Percentiles rank a stretch among this genome's conserved stretches.
These are phyloP conservation scores for Drechmeria coniospora DNA, from an alignment of 2,329 filamentous ascomycete genomes.

Conservation along the genomic window DNA sequence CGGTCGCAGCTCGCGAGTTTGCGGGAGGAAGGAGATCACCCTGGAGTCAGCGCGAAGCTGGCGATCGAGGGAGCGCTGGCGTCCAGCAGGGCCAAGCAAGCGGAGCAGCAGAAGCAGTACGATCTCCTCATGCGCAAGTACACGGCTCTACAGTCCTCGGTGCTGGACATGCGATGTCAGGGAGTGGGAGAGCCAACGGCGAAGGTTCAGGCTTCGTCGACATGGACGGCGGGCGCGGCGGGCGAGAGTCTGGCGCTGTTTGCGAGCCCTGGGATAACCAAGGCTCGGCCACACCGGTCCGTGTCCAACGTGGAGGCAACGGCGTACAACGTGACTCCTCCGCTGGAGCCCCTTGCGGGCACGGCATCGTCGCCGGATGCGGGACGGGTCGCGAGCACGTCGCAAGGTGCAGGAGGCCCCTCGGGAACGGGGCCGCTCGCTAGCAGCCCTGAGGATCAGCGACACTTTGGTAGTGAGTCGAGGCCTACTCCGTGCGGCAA, in stretches of 20 bases:
- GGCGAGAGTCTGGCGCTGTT: slow-evolving; percentile 21
- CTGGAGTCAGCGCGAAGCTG: slow-evolving; percentile 15
- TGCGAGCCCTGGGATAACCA: slow-evolving; percentile 22
- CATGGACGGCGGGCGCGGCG: slow-evolving; percentile 9
- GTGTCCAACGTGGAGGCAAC: slow-evolving; percentile 29
- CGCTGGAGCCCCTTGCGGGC: slow-evolving; percentile 19
- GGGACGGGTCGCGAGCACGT: slow-evolving; percentile 19
- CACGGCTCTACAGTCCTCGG: slow-evolving; percentile 31
- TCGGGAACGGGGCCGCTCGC: slow-evolving; percentile 12
- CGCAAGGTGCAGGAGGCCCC: slow-evolving; percentile 14
- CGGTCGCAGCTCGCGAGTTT: slow-evolving; percentile 28
- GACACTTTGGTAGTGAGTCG: slow-evolving; percentile 30
- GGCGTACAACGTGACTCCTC: slow-evolving; percentile 26
- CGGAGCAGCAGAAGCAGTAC: slow-evolving; percentile 37
- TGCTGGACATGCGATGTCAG: slow-evolving; percentile 33
- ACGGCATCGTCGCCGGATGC: slow-evolving; percentile 13
- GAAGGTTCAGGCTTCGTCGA: too few species aligned
- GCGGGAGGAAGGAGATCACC: slow-evolving; percentile 12
- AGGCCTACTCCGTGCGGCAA: slow-evolving; percentile 5
- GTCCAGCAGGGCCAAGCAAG: slow-evolving; percentile 36
- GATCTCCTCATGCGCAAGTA: slow-evolving; percentile 34
- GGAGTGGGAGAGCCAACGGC: too few species aligned
- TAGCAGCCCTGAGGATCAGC: slow-evolving; percentile 20
- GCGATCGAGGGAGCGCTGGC: slow-evolving; percentile 30
- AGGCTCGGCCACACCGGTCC: slow-evolving; percentile 21